Evolutionary conservation across 306 rosid species (phyloP).

Genomic region (Prunus padus): DNA sequence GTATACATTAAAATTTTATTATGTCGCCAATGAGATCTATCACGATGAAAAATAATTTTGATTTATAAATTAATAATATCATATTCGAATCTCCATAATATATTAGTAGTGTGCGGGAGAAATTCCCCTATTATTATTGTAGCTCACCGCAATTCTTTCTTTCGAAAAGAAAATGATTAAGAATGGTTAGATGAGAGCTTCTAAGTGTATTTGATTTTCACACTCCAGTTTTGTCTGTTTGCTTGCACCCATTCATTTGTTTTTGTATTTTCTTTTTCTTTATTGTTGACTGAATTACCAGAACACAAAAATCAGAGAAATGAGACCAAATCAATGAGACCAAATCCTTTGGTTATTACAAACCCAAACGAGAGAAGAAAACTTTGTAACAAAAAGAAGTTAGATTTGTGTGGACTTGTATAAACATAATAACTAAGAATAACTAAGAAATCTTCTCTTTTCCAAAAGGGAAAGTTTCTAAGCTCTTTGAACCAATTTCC

Average conservation of each 20-base stretch:
- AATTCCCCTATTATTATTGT: no score
- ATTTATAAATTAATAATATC: no score
- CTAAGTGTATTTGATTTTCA: background rate
- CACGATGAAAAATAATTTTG: no score
- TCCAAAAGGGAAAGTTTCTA: background rate
- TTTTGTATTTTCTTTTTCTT: background rate
- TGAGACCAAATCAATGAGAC: no score
- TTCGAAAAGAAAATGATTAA: background rate
- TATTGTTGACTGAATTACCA: background rate
- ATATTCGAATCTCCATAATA: no score
- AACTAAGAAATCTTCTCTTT: background rate
- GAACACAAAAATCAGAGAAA: background rate
- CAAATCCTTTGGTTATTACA: no score
- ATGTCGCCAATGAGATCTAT: no score
- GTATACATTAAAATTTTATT: no score
- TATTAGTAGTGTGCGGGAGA: accelerated
- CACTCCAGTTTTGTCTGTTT: background rate
- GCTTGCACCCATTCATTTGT: background rate
- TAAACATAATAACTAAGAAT: background rate
- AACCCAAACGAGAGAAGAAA: background rate
- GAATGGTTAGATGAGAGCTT: background rate
- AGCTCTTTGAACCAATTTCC: background rate
- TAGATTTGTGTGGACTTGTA: no score
- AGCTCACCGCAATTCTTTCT: no score
- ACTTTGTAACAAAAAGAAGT: background rate